A percentile compares a stretch with the other conserved stretches of the same genome.
Conservation (phyloP, 1,139 yeast genomes). For the Hansenula anomala region DNA sequence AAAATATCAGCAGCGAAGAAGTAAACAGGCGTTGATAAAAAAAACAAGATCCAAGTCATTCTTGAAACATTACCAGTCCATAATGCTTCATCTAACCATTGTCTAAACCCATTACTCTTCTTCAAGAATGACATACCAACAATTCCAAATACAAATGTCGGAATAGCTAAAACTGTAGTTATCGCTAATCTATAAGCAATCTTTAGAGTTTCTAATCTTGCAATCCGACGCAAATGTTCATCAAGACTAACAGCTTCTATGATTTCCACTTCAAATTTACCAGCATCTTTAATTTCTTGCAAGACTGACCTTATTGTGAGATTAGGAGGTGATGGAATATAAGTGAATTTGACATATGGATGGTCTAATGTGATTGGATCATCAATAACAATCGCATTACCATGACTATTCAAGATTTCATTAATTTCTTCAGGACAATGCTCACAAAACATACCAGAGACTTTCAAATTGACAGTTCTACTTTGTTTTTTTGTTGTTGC, state of each 20-base stretch:
- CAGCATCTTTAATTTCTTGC: slow-evolving; percentile 41
- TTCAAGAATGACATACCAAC: slow-evolving; percentile 65
- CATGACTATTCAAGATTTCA: slow-evolving; percentile 44
- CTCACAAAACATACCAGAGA: slow-evolving; percentile 69
- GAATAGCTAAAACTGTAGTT: slow-evolving; percentile 53
- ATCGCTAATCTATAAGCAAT: slow-evolving; percentile 44
- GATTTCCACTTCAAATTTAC: slow-evolving; percentile 48
- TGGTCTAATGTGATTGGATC: slow-evolving; percentile 49
- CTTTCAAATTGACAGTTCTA: slow-evolving; percentile 50
- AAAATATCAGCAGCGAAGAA: slow-evolving; percentile 72
- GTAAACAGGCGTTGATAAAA: slow-evolving; percentile 68
- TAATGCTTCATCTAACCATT: slow-evolving; percentile 56
- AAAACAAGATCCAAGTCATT: slow-evolving; percentile 59
- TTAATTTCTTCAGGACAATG: slow-evolving; percentile 62
- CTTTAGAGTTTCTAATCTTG: slow-evolving; percentile 43
- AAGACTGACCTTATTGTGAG: slow-evolving; percentile 50
- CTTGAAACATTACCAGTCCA: slow-evolving; percentile 64
- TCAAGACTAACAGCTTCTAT: slow-evolving; percentile 57
- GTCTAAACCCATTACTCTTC: slow-evolving; percentile 34
- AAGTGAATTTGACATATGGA: slow-evolving; percentile 60
- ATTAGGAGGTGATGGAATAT: slow-evolving; percentile 51
- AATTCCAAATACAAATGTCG: slow-evolving; percentile 65
- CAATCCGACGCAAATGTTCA: slow-evolving; percentile 52
- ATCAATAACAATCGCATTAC: slow-evolving; percentile 49
- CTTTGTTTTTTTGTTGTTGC: slow-evolving; percentile 41